Evolutionary conservation across 1,284 basidiomycete genomes (phyloP), one percentile per base, ranked within the genome.

Genomic region (Microbotryum intermedium): DNA sequence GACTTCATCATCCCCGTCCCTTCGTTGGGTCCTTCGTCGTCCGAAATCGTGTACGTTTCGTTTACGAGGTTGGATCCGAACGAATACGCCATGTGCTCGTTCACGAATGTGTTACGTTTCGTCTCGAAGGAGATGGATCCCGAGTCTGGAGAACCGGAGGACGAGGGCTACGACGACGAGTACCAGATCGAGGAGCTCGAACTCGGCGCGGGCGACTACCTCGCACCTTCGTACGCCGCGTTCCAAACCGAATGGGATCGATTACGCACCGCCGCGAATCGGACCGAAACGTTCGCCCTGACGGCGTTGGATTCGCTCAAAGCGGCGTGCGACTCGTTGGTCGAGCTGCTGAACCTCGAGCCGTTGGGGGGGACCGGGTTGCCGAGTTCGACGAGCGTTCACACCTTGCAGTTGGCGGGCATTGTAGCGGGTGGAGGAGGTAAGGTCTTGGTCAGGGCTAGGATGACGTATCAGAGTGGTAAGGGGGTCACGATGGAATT

Each of bases 81-180:
- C 26, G 82, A 84, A 61, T 98, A 90, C 77, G 82, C 85, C 4
- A 78, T 85, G 42, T 89, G 84, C 5, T 87, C 90, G n/a, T 94
- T 97, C 81, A 80, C 82, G 64, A 95, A 90, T 74, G 84, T 86
- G n/a, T 84, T 99, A 75, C 92, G 91, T 75, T 99, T 97, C 74
- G 79, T 94, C 70, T 93, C 89, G 77, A 98, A 98, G 77, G 95
- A 99, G 74, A 83, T 98, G 20, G 95, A 99, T 75, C 95, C 95
- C 18, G 80, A 86, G 28, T 94, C 88, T n/a, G 93, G 93, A 55
- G 87, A 92, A 74, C 94, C 95, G 16, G 95, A 99, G 75, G 90
- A 90, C 69, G 93, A 97, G 67, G 95, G 95, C 8, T 99, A 98
- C 76, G 88, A 92, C 73, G 95, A 98, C 78, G 94, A 98, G 76